Evolutionary conservation across 306 rosid species (phyloP).

Genomic region (Mucuna pruriens): DNA sequence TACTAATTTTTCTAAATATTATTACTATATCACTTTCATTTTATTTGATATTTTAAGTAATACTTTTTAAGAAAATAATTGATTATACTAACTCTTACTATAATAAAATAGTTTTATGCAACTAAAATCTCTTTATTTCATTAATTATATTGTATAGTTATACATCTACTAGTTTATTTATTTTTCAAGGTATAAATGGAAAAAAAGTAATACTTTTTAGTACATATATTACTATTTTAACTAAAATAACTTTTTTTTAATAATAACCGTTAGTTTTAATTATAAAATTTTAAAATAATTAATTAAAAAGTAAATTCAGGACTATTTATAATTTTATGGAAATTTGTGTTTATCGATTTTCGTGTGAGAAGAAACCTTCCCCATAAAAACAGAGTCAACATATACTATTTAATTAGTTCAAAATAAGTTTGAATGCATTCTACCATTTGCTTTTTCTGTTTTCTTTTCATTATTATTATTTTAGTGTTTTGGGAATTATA

Average conservation of each 20-base stretch:
- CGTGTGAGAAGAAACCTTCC: not conserved
- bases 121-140: no score
- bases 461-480: not conserved
- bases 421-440: not conserved
- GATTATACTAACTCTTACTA: not conserved
- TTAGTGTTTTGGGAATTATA: not conserved
- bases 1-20: no score
- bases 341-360: not conserved
- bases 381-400: not conserved
- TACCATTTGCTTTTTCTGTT: not conserved
- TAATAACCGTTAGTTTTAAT: no score
- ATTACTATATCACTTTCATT: no score
- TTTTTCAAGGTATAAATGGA: not conserved
- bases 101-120: not conserved
- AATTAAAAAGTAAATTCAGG: not conserved
- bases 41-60: no score
- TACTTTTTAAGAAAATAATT: no score
- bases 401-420: not conserved
- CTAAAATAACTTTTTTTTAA: no score
- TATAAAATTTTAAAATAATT: no score
- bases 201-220: no score
- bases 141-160: no score
- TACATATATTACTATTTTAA: no score
- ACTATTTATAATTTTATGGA: not conserved
- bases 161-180: not conserved